phyloP scores from a whole-genome alignment of 2,329 filamentous ascomycete species.

The Microthyrium microscopicum region DNA sequence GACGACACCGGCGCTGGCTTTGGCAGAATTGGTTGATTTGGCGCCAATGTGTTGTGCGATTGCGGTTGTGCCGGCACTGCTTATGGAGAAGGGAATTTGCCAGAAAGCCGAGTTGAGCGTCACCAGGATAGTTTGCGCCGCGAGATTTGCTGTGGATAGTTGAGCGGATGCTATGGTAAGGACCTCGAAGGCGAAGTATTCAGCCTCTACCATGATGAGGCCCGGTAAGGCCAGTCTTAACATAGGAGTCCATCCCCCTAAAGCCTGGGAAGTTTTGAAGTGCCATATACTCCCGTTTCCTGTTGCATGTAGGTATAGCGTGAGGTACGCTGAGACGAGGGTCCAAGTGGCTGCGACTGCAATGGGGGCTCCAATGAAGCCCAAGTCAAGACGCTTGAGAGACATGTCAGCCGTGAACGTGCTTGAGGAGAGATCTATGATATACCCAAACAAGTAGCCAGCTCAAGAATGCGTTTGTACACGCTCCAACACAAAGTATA shows the following conservation, averaged over 20 bases:
- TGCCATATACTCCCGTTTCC: neutral
- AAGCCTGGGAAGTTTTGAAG: neutral
- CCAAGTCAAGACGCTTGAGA: neutral
- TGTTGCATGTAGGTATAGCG: neutral
- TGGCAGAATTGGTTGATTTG: neutral
- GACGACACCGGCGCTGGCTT: neutral
- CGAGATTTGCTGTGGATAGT: neutral
- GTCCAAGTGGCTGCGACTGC: neutral
- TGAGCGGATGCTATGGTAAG: neutral
- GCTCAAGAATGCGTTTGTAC: neutral
- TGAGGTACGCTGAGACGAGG: neutral
- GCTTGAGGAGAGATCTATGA: too few species aligned
- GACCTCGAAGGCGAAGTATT: neutral
- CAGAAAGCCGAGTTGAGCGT: neutral
- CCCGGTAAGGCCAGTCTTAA: neutral
- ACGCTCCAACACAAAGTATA: neutral
- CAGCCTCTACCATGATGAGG: neutral
- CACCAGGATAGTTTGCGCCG: neutral
- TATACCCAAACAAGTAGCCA: conserved; percentile 3
- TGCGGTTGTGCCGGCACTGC: neutral
- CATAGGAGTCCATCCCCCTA: neutral
- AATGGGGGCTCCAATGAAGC: neutral
- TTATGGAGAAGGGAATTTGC: neutral
- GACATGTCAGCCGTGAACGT: too few species aligned
- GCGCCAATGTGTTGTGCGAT: conserved; percentile 1